Evolutionary conservation across 2,329 filamentous ascomycete species (phyloP), one percentile per base, ranked within the genome.

Genomic region (Colletotrichum graminicola): DNA sequence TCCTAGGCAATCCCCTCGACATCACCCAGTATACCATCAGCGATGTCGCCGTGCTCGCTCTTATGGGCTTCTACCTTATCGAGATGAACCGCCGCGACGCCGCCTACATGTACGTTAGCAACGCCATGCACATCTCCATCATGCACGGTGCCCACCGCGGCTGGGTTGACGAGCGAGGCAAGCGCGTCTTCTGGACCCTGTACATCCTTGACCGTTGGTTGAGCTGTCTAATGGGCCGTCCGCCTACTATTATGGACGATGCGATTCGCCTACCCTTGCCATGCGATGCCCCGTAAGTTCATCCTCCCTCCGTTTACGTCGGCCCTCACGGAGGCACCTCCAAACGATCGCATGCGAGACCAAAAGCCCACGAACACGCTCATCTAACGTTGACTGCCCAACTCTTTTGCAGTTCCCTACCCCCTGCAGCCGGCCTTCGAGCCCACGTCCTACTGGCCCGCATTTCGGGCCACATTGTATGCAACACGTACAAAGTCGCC

Each of bases 151-250:
- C 84, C 1, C 83, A 87, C 72, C 77, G 81, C 18, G 84, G 83
- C 4, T 81, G 79, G 74, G 77, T 80, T 3, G 80, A 85, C 52
- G 85, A 87, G 74, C 76, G 76, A 29, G 82, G 81, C 1, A 86
- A 84, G 73, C 78, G 86, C 45, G 79, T 84, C 7, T 87, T 88
- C 66, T 88, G 86, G 86, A 87, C 85, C 0, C 78, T 87, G 2
- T 87, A 86, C 67, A 80, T 85, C n/a, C 76, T 88, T 18, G 85
- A 87, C 73, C 80, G 85, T 56, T 87, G 79, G 77, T 73, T 87
- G 52, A 84, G 85, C 71, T 86, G 84, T 66, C 77, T 87, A 5
- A 84, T 86, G 79, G 86, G 86, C 6, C 81, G 86, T 18, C 84
- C 85, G 1, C 82, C 85, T 0, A 80, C 81, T 2, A 82, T 86